Evolutionary conservation across 495 filamentous ascomycete genomes (phyloP), one percentile per base, ranked within the genome.

Genomic region (Lepidopterella palustris): DNA sequence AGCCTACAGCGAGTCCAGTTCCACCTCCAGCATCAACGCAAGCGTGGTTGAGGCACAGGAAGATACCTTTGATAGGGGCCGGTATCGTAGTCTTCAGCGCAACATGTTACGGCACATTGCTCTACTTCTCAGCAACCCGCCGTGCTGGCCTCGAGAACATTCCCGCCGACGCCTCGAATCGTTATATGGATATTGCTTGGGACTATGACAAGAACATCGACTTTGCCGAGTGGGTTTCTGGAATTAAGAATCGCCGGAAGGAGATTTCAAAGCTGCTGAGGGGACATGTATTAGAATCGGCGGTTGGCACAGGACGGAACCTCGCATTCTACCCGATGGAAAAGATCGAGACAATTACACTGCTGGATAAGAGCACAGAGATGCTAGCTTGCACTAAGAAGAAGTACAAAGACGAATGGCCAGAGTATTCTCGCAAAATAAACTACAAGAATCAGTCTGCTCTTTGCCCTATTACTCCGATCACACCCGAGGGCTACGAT

Each of bases 291-390:
- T 78, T 96, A 20, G 95, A 98, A 71, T 84, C 92, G 11, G 88
- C 88, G 52, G 87, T 88, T 40, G 95, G 93, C 21, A 95, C 95
- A n/a, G 93, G 95, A 0, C 77, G 92, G 40, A 98, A 97, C 68
- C 68, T 88, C 28, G 75, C 79, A 23, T 96, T 84, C 73, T 97
- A 95, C 71, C 73, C 64, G n/a, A 54, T 73, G 59, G 71, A 59
- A 58, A 71, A 61, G 39, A 78, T 48, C 55, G 66, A 55, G 70
- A 81, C 42, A 69, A 71, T 83, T 73, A 86, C 83, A 0, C 78
- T 89, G 61, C 72, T 87, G 11, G 86, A 90, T 72, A 71, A 81
- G 48, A 87, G 84, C 64, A 70, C 70, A 51, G 72, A 77, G 67
- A 90, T 90, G 86, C 70, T 89, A 1, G 78, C 78, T 24, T 75